phyloP scores from a whole-genome alignment of 306 rosid genomes.

The Acacia acuminata region DNA sequence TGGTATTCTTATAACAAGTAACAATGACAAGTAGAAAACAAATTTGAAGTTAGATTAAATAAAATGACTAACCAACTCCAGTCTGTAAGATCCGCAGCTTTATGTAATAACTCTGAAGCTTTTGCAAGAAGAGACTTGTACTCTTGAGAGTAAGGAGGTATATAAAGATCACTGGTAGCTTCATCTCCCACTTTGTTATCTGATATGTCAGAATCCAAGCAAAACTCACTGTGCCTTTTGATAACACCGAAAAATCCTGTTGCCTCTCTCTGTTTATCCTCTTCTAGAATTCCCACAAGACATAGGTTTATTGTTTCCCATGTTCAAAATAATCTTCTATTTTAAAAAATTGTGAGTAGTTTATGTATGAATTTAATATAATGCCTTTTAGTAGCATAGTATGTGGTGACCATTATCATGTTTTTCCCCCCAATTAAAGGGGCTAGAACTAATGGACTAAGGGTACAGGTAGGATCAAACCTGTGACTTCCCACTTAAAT shows the following conservation, averaged over 20 bases:
- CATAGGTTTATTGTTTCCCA: slow-evolving; percentile 26
- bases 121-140: slow-evolving; percentile 60
- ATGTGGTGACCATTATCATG: not conserved
- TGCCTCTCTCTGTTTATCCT: slow-evolving; percentile 65
- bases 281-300: slow-evolving; percentile 73
- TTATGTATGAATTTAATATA: not conserved
- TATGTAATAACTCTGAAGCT: slow-evolving; percentile 78
- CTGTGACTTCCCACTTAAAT: no score
- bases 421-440: no score
- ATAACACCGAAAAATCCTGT: slow-evolving; percentile 77
- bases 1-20: no score
- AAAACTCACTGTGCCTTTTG: slow-evolving; percentile 64
- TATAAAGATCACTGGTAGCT: slow-evolving; percentile 51
- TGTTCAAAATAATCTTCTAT: no score
- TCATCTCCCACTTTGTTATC: slow-evolving; percentile 32
- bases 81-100: slow-evolving; percentile 71
- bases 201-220: slow-evolving; percentile 47
- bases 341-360: no score
- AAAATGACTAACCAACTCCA: slow-evolving; percentile 80
- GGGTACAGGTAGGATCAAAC: no score
- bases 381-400: not conserved
- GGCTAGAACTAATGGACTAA: no score
- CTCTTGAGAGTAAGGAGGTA: slow-evolving; percentile 76
- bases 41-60: slow-evolving; percentile 6
- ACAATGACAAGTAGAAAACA: no score